Evolutionary conservation across 2,329 filamentous ascomycete species (phyloP).

Genomic region (Camillea tinctor): DNA sequence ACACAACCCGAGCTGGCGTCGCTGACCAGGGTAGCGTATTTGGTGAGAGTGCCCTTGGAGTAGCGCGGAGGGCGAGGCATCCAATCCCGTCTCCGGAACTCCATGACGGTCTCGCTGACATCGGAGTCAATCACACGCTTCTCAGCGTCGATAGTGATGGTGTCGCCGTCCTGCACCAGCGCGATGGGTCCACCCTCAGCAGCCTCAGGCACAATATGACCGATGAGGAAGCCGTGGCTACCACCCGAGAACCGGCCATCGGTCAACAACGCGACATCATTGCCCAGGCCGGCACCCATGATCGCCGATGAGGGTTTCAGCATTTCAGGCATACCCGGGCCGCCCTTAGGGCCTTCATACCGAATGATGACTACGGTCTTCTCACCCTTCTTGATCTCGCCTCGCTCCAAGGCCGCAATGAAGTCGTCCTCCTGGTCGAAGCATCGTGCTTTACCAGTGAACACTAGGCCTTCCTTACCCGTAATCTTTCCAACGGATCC

Average conservation of each 20-base stretch:
- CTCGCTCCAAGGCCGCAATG: constrained; percentile 72
- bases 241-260: constrained; percentile 78
- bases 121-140: constrained; percentile 66
- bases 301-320: constrained; percentile 89
- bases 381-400: constrained; percentile 78
- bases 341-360: constrained; percentile 91
- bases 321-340: constrained; percentile 94
- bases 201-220: constrained; percentile 84
- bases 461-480: constrained; percentile 84
- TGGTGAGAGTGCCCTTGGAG: constrained; percentile 64
- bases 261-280: constrained; percentile 72
- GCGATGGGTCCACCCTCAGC: constrained; percentile 83
- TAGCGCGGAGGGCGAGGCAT: constrained; percentile 58
- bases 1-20: constrained; percentile 60
- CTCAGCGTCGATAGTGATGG: constrained; percentile 79
- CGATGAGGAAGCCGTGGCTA: constrained; percentile 83
- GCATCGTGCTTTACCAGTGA: constrained; percentile 76
- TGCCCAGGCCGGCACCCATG: constrained; percentile 82
- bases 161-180: constrained; percentile 77
- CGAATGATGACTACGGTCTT: constrained; percentile 90
- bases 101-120: constrained; percentile 64
- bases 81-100: constrained; percentile 58
- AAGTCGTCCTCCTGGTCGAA: constrained; percentile 84
- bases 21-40: constrained; percentile 63
- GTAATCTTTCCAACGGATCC: constrained; percentile 93